A percentile compares a stretch with the other conserved stretches of the same genome.
These are phyloP conservation scores for Nakazawaea molendinolei DNA, from an alignment of 805 yeast genomes.

Conservation along the genomic window DNA sequence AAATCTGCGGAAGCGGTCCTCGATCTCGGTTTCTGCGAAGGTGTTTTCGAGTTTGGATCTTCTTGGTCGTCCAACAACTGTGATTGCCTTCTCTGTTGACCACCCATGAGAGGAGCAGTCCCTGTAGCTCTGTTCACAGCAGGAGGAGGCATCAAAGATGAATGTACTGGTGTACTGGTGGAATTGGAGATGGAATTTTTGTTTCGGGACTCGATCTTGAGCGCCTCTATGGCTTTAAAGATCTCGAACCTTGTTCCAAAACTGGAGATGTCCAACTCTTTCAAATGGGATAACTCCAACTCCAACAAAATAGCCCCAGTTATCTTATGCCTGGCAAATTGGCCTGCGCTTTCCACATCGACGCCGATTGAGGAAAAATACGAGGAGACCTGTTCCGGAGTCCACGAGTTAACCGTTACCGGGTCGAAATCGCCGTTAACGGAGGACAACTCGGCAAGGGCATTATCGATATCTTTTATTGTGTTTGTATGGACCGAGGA, in stretches of 20 bases:
- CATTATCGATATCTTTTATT: constrained; percentile 67
- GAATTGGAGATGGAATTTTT: constrained; percentile 1
- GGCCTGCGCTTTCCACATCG: constrained; percentile 65
- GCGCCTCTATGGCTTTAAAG: constrained; percentile 77
- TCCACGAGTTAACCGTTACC: constrained; percentile 56
- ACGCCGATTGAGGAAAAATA: constrained; percentile 72
- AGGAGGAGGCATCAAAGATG: constrained; percentile 36
- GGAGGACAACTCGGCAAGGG: constrained; percentile 47
- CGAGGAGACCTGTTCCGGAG: constrained; percentile 77
- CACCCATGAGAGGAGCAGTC: constrained; percentile 18
- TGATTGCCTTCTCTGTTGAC: constrained; percentile 42
- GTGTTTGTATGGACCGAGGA: constrained; percentile 42
- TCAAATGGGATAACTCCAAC: constrained; percentile 76
- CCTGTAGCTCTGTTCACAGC: constrained; percentile 13
- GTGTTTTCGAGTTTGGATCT: neutral
- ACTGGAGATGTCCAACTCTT: constrained; percentile 85
- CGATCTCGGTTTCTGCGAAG: constrained; percentile 1
- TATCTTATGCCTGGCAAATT: constrained; percentile 82
- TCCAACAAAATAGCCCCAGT: constrained; percentile 82
- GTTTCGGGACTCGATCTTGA: constrained; percentile 29
- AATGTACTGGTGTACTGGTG: constrained; percentile 7
- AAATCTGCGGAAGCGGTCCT: constrained; percentile 4
- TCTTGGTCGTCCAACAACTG: constrained; percentile 36
- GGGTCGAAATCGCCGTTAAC: neutral
- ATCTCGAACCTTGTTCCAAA: constrained; percentile 95